Base-by-base conservation (phyloP, 169 alveolate genomes). In the Theileria parva region DNA sequence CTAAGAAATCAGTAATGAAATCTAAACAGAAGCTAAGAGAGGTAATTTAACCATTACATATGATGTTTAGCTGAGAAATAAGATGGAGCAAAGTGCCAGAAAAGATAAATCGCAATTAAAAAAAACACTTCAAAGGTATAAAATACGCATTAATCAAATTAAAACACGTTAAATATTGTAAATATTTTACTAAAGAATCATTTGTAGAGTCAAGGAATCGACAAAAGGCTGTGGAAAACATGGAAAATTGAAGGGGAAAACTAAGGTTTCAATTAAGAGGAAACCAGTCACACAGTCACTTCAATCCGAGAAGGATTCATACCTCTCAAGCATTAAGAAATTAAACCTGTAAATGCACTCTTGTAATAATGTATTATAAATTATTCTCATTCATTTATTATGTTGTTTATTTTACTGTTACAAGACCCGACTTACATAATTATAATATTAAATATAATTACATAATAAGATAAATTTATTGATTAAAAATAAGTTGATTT, bases 21-120 rank as follows among this genome's bases (percentile, higher is more conserved):
- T 48, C 86, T 53, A 77, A 80, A 55, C 87, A 85, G 73, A 85
- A 77, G 37, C 27, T 85, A 11, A 69, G 91, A 60, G 87, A 85
- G 79, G 84, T 73, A 57, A n/a, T 17, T 17, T 59, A n/a, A 51
- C 9, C 21, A 60, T 3, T n/a, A 63, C 8, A 63, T 9, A 67
- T 67, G 30, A 59, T n/a, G 15, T 32, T 37, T 48, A 79, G 74
- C 37, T 86, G 85, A 57, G 92, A 30, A 86, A 86, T 71, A 81
- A 81, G 57, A 72, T 61, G 37, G 92, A 86, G 60, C 86, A 67
- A 7, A 57, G 28, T 44, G 30, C 67, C 3, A 25, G 27, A 39
- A 44, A 79, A n/a, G 28, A 50, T 19, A 70, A 65, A 68, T n/a
- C 77, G 17, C 77, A 68, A 68, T 44, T 57, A 9, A 17, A 57